Conservation (phyloP, 2,329 filamentous ascomycete genomes). For the Colletotrichum limetticola region DNA sequence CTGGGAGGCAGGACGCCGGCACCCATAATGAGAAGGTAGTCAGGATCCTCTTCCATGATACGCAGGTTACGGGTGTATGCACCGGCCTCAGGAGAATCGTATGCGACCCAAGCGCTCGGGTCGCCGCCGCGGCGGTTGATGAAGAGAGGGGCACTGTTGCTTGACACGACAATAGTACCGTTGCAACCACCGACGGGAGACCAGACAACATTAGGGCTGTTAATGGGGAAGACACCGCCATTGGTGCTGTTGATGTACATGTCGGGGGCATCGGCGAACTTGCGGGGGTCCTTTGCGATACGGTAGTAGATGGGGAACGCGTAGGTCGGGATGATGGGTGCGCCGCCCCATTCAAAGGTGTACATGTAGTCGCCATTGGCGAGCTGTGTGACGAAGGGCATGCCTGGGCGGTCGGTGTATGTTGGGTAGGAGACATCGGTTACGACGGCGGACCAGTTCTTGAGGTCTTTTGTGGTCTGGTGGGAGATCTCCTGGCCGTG, state of each 20-base stretch:
- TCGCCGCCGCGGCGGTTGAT: conserved; percentile 54
- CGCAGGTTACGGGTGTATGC: conserved; percentile 51
- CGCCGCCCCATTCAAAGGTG: conserved; percentile 71
- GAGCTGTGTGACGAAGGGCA: conserved; percentile 71
- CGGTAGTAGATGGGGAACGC: conserved; percentile 58
- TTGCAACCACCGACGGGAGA: conserved; percentile 54
- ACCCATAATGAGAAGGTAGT: conserved; percentile 54
- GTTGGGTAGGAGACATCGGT: conserved; percentile 72
- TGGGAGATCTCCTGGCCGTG: conserved; percentile 78
- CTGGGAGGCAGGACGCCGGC: conserved; percentile 58
- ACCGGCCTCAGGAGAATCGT: conserved; percentile 46
- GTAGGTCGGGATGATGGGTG: conserved; percentile 44
- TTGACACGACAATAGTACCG: conserved; percentile 56
- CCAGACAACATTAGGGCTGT: conserved; percentile 57
- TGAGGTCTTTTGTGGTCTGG: conserved; percentile 68
- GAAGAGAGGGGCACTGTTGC: conserved; percentile 51
- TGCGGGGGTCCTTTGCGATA: conserved; percentile 50
- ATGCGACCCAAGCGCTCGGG: conserved; percentile 49
- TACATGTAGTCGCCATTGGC: conserved; percentile 71
- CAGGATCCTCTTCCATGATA: conserved; percentile 47
- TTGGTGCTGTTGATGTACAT: conserved; percentile 46
- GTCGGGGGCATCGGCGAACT: conserved; percentile 47
- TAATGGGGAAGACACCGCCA: conserved; percentile 46
- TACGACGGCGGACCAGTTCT: conserved; percentile 64
- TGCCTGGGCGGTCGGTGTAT: conserved; percentile 74